Evolutionary conservation across 352 stramenopile species (phyloP).

Genomic region (Phytophthora multivora): DNA sequence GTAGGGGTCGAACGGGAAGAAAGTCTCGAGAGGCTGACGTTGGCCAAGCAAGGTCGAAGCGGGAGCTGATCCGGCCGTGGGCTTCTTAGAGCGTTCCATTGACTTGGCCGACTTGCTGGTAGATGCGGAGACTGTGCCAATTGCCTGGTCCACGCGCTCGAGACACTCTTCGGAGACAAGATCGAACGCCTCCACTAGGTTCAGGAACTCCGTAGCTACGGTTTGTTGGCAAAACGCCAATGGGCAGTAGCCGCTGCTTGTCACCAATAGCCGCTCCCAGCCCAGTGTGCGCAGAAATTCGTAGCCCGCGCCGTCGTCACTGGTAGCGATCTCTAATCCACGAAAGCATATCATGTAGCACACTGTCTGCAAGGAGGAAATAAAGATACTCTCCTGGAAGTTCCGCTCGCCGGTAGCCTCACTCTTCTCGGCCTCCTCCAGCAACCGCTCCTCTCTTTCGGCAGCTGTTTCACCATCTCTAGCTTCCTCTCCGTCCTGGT

Average conservation of each 20-base stretch:
- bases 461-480: constrained; percentile 19
- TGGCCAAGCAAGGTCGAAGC: constrained; percentile 50
- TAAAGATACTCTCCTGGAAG: constrained; percentile 79
- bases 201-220: constrained; percentile 83
- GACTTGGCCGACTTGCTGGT: constrained; percentile 53
- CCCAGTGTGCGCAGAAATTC: constrained; percentile 83
- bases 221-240: constrained; percentile 81
- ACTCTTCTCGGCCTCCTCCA: constrained; percentile 38
- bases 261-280: constrained; percentile 79
- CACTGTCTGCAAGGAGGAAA: constrained; percentile 92
- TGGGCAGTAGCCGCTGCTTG: constrained; percentile 59
- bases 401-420: constrained; percentile 17
- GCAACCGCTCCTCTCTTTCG: constrained; percentile 29
- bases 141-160: constrained; percentile 73
- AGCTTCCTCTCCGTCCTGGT: constrained; percentile 25
- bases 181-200: constrained; percentile 79
- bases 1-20: constrained; percentile 99
- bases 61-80: constrained; percentile 36
- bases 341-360: constrained; percentile 99
- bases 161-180: constrained; percentile 79
- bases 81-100: constrained; percentile 71
- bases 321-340: constrained; percentile 85
- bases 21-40: constrained; percentile 81
- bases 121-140: constrained; percentile 49
- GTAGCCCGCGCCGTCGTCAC: constrained; percentile 60